A percentile compares a stretch with the other conserved stretches of the same genome.
Conservation (phyloP, 805 yeast genomes). For the Saturnispora serradocipensis region DNA sequence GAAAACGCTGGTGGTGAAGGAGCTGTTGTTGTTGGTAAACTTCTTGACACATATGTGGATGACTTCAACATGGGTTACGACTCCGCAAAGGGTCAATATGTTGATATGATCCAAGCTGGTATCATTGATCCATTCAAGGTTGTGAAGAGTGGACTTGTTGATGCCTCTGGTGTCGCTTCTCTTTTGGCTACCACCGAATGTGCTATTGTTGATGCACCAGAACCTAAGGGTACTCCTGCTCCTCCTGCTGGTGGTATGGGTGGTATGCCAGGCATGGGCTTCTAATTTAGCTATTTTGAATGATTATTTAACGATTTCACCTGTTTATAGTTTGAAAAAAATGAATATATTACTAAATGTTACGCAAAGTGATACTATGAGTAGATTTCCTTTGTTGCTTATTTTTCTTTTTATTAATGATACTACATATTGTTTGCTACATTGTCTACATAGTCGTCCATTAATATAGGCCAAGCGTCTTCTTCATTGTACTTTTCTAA, state of each 20-base stretch:
- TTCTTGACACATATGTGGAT: slow-evolving; percentile 47
- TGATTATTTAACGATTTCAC: neutral
- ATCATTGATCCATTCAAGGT: slow-evolving; percentile 98
- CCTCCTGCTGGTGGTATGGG: slow-evolving; percentile 37
- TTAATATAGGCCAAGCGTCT: slow-evolving; percentile 87
- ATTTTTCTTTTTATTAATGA: no score
- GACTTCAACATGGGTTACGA: slow-evolving; percentile 89
- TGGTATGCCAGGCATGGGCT: slow-evolving; percentile 44
- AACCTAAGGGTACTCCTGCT: slow-evolving; percentile 51
- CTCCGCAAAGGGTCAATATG: slow-evolving; percentile 84
- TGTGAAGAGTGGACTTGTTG: slow-evolving; percentile 89
- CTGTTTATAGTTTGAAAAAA: slow-evolving; percentile 6
- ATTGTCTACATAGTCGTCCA: slow-evolving; percentile 72
- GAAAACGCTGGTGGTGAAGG: slow-evolving; percentile 98
- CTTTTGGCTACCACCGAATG: slow-evolving; percentile 97
- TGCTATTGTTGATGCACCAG: slow-evolving; percentile 93
- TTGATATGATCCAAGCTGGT: slow-evolving; percentile 95
- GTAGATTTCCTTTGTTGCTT: no score
- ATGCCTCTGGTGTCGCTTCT: slow-evolving; percentile 96
- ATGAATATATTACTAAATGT: neutral
- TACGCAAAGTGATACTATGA: neutral
- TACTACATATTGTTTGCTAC: neutral
- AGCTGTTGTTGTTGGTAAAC: slow-evolving; percentile 89
- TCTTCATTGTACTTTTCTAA: slow-evolving; percentile 60
- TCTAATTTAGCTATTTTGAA: slow-evolving; percentile 5